A percentile compares a stretch with the other conserved stretches of the same genome.
Evolutionary conservation across 2,329 filamentous ascomycete genomes (phyloP).

Genomic region (Grosmannia clavigera): DNA sequence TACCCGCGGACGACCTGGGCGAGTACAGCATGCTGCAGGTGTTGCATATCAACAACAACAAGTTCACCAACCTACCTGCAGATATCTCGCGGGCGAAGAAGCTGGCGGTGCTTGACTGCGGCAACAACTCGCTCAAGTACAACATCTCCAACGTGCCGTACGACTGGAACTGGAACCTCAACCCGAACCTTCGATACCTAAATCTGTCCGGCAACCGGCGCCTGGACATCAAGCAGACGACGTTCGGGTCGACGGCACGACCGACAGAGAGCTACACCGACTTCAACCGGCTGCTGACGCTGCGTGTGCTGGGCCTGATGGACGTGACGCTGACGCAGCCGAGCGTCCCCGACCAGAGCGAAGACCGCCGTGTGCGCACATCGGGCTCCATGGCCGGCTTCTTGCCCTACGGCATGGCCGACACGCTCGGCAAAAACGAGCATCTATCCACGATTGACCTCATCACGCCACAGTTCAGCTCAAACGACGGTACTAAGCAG

Average conservation of each 20-base stretch:
- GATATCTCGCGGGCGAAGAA: constrained; percentile 92
- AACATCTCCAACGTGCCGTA: constrained; percentile 99
- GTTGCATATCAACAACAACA: constrained; percentile 92
- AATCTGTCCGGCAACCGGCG: constrained; percentile 96
- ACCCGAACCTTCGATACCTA: constrained; percentile 85
- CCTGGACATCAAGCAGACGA: constrained; percentile 70
- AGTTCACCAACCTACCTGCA: constrained; percentile 90
- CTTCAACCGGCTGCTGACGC: constrained; percentile 71
- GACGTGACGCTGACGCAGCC: constrained; percentile 92
- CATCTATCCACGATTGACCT: constrained; percentile 93
- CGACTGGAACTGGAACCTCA: constrained; percentile 99
- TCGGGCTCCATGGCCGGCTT: constrained; percentile 87
- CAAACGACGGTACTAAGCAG: constrained; percentile 47
- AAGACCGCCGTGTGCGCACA: constrained; percentile 91
- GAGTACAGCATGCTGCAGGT: constrained; percentile 78
- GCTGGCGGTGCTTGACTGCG: constrained; percentile 82
- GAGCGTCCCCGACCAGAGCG: constrained; percentile 86
- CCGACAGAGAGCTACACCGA: constrained; percentile 60
- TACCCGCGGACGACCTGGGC: constrained; percentile 89
- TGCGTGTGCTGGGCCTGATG: constrained; percentile 88
- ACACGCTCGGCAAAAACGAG: constrained; percentile 84
- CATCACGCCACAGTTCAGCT: constrained; percentile 83
- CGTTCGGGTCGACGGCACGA: constrained; percentile 35
- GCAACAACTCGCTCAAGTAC: constrained; percentile 92
- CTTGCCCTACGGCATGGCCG: constrained; percentile 93